phyloP scores from a whole-genome alignment of 208 protist genomes.

The Acanthamoeba castellanii region DNA sequence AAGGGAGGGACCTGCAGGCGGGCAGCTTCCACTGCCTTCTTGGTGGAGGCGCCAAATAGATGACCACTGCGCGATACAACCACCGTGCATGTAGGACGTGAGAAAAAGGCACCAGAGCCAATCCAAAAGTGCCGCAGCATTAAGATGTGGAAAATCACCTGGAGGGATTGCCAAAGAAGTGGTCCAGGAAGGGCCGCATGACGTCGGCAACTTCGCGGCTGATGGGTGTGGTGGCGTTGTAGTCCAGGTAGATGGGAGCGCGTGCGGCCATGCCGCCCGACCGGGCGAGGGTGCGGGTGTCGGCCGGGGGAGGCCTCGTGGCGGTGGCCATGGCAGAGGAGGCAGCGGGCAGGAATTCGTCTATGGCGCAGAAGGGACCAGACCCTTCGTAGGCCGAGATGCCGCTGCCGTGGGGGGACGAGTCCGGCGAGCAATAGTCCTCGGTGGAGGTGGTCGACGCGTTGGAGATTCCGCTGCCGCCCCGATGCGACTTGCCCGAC shows the following conservation, averaged over 20 bases:
- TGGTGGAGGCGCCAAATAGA: slow-evolving; percentile 91
- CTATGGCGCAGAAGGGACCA: no score
- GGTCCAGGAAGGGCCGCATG: slow-evolving; percentile 60
- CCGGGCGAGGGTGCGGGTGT: not conserved
- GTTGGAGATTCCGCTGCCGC: not conserved
- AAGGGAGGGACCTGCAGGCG: slow-evolving; percentile 83
- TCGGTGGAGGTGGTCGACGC: not conserved
- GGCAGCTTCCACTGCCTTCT: slow-evolving; percentile 91
- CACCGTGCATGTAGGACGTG: slow-evolving; percentile 86
- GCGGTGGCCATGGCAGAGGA: not conserved
- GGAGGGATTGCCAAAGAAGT: slow-evolving; percentile 70
- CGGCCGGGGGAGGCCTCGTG: not conserved
- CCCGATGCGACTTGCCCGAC: not conserved
- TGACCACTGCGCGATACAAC: slow-evolving; percentile 84
- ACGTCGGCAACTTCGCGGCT: slow-evolving; percentile 88
- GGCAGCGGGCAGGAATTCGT: no score
- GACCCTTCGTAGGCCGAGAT: not conserved
- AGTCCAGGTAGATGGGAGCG: slow-evolving; percentile 94
- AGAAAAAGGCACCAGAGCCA: not conserved
- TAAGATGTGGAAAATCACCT: no score
- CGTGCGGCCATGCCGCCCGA: not conserved
- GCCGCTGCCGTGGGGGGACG: not conserved
- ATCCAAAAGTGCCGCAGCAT: no score
- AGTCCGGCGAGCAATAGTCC: not conserved
- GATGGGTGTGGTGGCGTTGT: slow-evolving; percentile 95